Base-by-base conservation (phyloP, 2,329 filamentous ascomycete species). In the Parasarocladium wereldwijsianum region DNA sequence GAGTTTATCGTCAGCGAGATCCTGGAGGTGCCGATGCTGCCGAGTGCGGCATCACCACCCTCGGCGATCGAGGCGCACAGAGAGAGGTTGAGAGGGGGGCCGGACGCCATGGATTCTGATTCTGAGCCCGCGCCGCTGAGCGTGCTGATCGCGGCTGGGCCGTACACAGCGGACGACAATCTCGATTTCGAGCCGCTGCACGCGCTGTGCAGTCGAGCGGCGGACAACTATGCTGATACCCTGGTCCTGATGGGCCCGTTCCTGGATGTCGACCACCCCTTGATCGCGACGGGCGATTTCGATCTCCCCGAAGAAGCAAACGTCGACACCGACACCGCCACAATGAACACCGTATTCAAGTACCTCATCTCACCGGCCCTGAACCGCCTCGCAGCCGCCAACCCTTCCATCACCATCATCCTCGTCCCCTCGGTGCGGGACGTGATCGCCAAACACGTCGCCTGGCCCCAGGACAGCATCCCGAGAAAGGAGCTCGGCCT, bases 111-210 rank as follows among this genome's bases (percentile, higher is more conserved):
- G 66, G 74, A 67, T 21, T 57, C 62, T 3, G 54, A 52, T 32
- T 37, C 43, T 4, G 47, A 53, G 10, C 65, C 70, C 1, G 59
- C 71, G 7, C 85, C 87, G 1, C 55, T 96, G 12, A 85, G 68
- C 42, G 60, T 93, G 29, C 53, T 94, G 21, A 66, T 87, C 34
- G 83, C 79, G 2, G 71, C 84, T 0, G 90, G 90, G 0, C 90
- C 90, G 0, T 98, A 92, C 53, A 93, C 86, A 1, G 74, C 85
- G 3, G 86, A 96, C 41, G 81, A 87, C 44, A 92, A 92, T 45
- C 73, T 98, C 26, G 79, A 85, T 40, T 98, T 86, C 47, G 81
- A 92, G 44, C 80, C 87, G 6, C 60, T 98, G 2, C 75, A 85
- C 43, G 73, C 81, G 17, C 65, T 98, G 11, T 87, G 87, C 47